Evolutionary conservation across 2,329 filamentous ascomycete species (phyloP).

Genomic region (Bimuria novae-zelandiae): DNA sequence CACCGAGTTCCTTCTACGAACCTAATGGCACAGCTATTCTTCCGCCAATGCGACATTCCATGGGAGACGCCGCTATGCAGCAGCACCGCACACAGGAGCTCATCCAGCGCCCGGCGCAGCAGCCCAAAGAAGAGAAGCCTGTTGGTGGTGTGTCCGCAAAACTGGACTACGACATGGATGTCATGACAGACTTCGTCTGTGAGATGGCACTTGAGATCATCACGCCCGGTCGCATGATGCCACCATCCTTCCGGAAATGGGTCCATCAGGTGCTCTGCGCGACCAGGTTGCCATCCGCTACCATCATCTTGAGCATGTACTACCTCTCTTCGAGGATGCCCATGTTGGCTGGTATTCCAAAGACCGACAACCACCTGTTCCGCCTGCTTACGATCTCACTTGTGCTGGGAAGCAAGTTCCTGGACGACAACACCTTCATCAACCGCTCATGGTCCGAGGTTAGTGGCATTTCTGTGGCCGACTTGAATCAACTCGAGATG

Average conservation of each 20-base stretch:
- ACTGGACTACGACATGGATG: constrained; percentile 94
- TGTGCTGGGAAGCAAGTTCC: constrained; percentile 89
- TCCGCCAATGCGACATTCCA: constrained; percentile 51
- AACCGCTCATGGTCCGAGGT: constrained; percentile 97
- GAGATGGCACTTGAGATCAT: constrained; percentile 81
- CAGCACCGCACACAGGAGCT: constrained; percentile 49
- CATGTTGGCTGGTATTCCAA: constrained; percentile 61
- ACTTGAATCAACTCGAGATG: constrained; percentile 83
- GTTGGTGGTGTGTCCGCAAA: constrained; percentile 88
- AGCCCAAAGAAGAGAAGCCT: constrained; percentile 66
- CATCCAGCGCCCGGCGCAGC: constrained; percentile 44
- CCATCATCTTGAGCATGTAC: constrained; percentile 87
- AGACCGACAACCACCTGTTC: constrained; percentile 74
- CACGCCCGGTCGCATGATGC: constrained; percentile 64
- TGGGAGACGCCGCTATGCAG: constrained; percentile 43
- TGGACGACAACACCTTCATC: constrained; percentile 97
- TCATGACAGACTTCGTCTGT: constrained; percentile 93
- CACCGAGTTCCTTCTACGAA: constrained; percentile 51
- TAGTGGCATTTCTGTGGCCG: constrained; percentile 81
- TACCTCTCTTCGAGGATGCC: constrained; percentile 85
- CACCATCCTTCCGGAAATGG: constrained; percentile 84
- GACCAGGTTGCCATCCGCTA: constrained; percentile 86
- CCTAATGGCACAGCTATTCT: constrained; percentile 51
- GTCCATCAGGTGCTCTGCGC: constrained; percentile 89
- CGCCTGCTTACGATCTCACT: constrained; percentile 84